These are phyloP conservation scores for Glonium stellatum DNA, from an alignment of 495 filamentous ascomycete species.

Conservation along the genomic window DNA sequence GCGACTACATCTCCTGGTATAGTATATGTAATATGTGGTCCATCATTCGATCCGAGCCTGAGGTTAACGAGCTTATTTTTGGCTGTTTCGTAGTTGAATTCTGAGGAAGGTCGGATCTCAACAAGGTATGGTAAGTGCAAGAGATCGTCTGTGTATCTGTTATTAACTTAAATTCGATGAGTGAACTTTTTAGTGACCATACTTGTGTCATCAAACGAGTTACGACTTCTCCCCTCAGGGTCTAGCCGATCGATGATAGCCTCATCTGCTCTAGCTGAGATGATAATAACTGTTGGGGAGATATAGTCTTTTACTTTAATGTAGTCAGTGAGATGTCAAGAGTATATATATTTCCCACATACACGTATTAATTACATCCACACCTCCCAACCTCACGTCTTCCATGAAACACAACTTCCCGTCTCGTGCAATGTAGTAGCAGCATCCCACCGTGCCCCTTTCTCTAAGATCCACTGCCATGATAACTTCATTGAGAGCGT, in stretches of 20 bases:
- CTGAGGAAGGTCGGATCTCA: constrained; percentile 63
- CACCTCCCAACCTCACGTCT: constrained; percentile 64
- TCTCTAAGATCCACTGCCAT: constrained; percentile 77
- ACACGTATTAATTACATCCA: constrained; percentile 66
- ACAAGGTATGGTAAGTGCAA: constrained; percentile 59
- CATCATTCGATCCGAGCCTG: constrained; percentile 43
- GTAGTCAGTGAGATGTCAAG: not conserved
- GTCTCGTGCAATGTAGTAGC: constrained; percentile 72
- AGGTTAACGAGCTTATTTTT: constrained; percentile 60
- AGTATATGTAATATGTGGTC: constrained; percentile 47
- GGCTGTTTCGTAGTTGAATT: constrained; percentile 67
- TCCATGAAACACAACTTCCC: constrained; percentile 73
- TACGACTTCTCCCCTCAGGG: constrained; percentile 28
- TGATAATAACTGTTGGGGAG: constrained; percentile 72
- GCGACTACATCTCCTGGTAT: constrained; percentile 49
- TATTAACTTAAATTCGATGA: not conserved
- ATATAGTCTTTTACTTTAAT: constrained; percentile 60
- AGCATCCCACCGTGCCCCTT: constrained; percentile 70
- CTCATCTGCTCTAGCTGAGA: constrained; percentile 65
- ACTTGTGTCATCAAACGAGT: constrained; percentile 31
- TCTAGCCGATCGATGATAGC: constrained; percentile 37
- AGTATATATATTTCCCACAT: constrained; percentile 21
- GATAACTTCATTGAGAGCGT: constrained; percentile 67
- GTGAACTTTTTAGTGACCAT: not conserved
- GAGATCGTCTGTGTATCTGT: constrained; percentile 31